A percentile compares a stretch with the other conserved stretches of the same genome.
phyloP scores from a whole-genome alignment of 257 asterid genomes.

The Leonotis leonurus region DNA sequence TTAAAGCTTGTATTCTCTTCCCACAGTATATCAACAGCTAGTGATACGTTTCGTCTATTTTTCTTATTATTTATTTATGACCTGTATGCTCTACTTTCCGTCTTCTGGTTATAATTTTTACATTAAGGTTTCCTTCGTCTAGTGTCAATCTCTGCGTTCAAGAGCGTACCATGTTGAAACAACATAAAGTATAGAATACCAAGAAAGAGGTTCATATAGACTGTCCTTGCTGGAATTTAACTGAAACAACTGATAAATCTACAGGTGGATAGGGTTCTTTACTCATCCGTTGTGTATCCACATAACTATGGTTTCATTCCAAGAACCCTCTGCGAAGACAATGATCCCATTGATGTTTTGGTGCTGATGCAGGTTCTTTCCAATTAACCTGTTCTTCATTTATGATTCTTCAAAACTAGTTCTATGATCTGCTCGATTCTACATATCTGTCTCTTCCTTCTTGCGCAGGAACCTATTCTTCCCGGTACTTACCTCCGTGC shows the following conservation, averaged over 20 bases:
- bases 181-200: not conserved
- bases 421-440: not conserved
- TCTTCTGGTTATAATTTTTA: too few species aligned
- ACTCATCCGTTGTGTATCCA: constrained; percentile 93
- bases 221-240: too few species aligned
- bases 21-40: too few species aligned
- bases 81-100: too few species aligned
- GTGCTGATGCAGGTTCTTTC: constrained; percentile 78
- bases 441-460: not conserved
- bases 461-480: constrained; percentile 67
- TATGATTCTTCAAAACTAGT: not conserved
- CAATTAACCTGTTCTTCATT: not conserved
- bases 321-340: constrained; percentile 83
- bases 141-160: too few species aligned
- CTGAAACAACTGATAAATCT: not conserved
- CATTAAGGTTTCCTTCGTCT: too few species aligned
- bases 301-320: constrained; percentile 95
- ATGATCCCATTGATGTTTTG: constrained; percentile 85
- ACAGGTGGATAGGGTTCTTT: constrained; percentile 82
- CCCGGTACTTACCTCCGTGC: constrained; percentile 91
- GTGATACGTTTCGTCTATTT: too few species aligned
- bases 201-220: not conserved
- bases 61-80: too few species aligned
- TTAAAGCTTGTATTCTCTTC: too few species aligned
- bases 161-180: too few species aligned